These are phyloP conservation scores for Lupinus albus DNA, from an alignment of 306 rosid species.

Conservation along the genomic window DNA sequence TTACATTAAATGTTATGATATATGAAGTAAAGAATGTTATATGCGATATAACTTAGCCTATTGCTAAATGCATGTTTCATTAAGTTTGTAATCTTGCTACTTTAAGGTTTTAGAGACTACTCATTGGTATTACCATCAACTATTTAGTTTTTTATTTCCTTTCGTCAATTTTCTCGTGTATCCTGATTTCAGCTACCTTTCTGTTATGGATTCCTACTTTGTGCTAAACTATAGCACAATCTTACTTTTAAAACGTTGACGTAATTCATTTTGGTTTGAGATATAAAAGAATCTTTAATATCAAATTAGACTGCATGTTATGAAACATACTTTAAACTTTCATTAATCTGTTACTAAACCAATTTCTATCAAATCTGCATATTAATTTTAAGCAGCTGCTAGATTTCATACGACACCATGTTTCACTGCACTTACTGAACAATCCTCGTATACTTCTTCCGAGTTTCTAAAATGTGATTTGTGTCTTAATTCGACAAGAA, in stretches of 20 bases:
- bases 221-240: not conserved
- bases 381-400: not conserved
- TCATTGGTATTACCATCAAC: slow-evolving; percentile 1
- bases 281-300: not conserved
- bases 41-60: not conserved
- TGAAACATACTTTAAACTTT: slow-evolving; percentile 8
- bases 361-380: not conserved
- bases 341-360: not conserved
- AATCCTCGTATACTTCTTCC: too few relatives aligned
- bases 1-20: not conserved
- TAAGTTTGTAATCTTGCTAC: slow-evolving; percentile 19
- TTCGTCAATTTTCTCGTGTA: not conserved
- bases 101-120: slow-evolving; percentile 7
- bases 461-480: too few relatives aligned
- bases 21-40: not conserved
- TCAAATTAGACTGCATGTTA: not conserved
- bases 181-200: slow-evolving; percentile 14
- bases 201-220: not conserved
- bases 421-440: too few relatives aligned
- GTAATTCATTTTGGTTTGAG: slow-evolving; percentile 11
- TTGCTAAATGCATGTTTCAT: not conserved
- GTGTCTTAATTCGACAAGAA: too few relatives aligned
- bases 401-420: too few relatives aligned
- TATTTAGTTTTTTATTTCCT: slow-evolving; percentile 7
- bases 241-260: slow-evolving; percentile 3